A percentile compares a stretch with the other conserved stretches of the same genome.
Conservation (phyloP, 2,329 filamentous ascomycete species). For the Fusarium zealandicum region DNA sequence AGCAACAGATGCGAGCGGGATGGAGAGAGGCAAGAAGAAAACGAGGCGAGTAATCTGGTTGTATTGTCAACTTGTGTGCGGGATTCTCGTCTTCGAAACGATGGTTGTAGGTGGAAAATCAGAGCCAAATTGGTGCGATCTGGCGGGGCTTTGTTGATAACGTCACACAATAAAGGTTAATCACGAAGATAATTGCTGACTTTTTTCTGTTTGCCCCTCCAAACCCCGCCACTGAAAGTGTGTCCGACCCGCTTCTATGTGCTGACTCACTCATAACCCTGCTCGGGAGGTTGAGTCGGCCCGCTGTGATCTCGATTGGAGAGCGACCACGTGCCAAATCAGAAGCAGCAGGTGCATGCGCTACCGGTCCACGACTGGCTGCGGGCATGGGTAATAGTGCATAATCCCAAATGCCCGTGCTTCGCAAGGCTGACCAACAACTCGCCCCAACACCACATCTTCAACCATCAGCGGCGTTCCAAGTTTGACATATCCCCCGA, state of each 20-base stretch:
- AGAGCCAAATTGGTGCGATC: conserved; percentile 35
- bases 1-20: no score
- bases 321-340: conserved; percentile 15
- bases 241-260: conserved; percentile 12
- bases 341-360: not conserved
- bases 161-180: conserved; percentile 39
- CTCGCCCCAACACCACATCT: conserved; percentile 9
- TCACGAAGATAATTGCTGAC: conserved; percentile 34
- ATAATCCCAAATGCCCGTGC: conserved; percentile 16
- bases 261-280: conserved; percentile 12
- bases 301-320: not conserved
- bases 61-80: not conserved
- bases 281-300: not conserved
- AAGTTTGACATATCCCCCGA: not conserved
- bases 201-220: conserved; percentile 33
- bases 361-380: not conserved
- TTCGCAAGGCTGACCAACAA: conserved; percentile 31
- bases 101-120: conserved; percentile 30
- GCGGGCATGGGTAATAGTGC: conserved; percentile 10
- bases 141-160: conserved; percentile 42
- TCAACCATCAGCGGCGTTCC: not conserved
- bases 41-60: not conserved
- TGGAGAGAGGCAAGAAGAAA: no score
- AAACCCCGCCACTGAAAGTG: conserved; percentile 26
- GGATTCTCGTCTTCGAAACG: conserved; percentile 2